Conservation (phyloP, 2,329 filamentous ascomycete genomes). For the Thielaviopsis musarum region DNA sequence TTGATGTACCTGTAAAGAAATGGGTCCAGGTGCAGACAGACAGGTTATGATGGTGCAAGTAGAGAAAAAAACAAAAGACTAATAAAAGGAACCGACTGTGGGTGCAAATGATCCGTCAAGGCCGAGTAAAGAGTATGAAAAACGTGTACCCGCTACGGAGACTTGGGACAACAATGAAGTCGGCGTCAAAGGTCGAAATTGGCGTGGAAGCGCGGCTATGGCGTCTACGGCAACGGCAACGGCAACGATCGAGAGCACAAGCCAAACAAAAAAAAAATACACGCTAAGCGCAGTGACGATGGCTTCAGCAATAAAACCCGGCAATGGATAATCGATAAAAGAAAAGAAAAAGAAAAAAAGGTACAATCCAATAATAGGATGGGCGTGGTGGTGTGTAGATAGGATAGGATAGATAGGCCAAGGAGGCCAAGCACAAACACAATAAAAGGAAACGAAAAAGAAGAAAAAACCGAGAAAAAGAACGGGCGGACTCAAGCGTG, state of each 20-base stretch:
- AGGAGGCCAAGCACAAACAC: background rate
- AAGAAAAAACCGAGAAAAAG: background rate
- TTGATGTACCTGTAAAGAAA: background rate
- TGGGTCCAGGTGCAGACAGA: conserved; percentile 24
- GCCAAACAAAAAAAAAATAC: background rate
- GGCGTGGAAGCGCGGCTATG: background rate
- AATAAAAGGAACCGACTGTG: background rate
- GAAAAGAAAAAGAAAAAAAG: background rate
- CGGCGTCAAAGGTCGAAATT: background rate
- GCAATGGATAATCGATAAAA: background rate
- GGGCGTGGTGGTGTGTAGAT: background rate
- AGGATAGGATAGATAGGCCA: background rate
- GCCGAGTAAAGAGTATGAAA: background rate
- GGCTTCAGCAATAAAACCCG: background rate
- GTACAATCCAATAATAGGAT: background rate
- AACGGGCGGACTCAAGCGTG: background rate
- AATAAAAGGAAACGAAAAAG: background rate
- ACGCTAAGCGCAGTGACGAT: background rate
- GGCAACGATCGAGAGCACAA: background rate
- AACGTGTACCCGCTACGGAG: background rate
- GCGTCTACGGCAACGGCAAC: background rate
- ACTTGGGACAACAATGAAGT: background rate
- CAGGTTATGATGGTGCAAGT: conserved; percentile 4
- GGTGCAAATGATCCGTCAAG: background rate
- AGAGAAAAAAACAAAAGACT: conserved; percentile 16